Base-by-base conservation (phyloP, 441 rosid genomes). In the Mallotus japonicus region DNA sequence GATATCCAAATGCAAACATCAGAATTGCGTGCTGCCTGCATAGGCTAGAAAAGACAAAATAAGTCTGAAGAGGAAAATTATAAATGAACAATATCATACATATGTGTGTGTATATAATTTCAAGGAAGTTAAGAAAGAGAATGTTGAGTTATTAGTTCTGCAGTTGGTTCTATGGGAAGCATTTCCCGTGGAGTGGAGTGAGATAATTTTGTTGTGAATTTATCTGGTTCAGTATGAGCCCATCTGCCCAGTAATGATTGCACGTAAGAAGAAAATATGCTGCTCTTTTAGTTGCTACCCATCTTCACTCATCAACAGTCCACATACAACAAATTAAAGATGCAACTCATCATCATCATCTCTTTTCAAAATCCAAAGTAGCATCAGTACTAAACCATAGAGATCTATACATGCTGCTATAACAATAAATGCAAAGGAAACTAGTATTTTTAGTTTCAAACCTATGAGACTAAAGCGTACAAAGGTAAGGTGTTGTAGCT, bases 401-500 rank as follows among this genome's bases (percentile, higher is more conserved):
- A 37, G 40, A 37, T 37, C 40, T 37, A 4, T 8, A 44, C 9
- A 44, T 44, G 12, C 49, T 7, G 49, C 49, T 7, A 1, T 3
- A 44, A 44, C 49, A 1, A 44, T 44, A 44, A 44, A 44, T 44
- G 49, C 49, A 44, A 20, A 17, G 49, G 15, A 67, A 10, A 2
- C 8, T 1, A 49, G 50, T 17, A 5, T 2, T 37, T 37, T 37
- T 3, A 14, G 64, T 15, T 42, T 51, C 63, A 62, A 56, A 93
- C 97, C 84, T 87, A 97, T 63, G 95, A 85, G 50, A 92, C 97
- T 37, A 92, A 71, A 13, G 86, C 97, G 40, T 92, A 92, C 55
- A 92, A 65, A 46, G 97, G 98, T 61, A 92, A 78, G 51, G 99
- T 94, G 77, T 89, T 89, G 84, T 90, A 88, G 75, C 99, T 94